Conservation (phyloP, 129 eudicot species). For the Flaveria sonorensis region DNA sequence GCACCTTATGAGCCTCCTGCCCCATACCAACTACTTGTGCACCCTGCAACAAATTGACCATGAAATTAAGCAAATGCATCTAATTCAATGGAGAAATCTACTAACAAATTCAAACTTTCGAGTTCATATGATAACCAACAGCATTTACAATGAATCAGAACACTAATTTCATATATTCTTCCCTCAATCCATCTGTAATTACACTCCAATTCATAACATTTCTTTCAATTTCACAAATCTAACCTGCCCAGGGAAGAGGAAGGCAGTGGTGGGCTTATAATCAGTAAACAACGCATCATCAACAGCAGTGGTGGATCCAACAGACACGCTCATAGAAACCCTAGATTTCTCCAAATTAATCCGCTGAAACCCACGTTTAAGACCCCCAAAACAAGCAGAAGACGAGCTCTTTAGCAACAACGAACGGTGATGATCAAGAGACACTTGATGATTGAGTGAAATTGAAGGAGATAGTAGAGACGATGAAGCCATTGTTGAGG, state of each 20-base stretch:
- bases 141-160: not conserved
- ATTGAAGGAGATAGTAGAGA: slow-evolving; percentile 59
- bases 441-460: slow-evolving; percentile 36
- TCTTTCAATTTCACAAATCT: slow-evolving; percentile 6
- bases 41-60: slow-evolving; percentile 55
- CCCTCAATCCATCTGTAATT: no score
- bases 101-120: not conserved
- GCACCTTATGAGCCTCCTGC: slow-evolving; percentile 80
- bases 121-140: not conserved
- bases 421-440: slow-evolving; percentile 30
- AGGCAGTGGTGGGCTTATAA: slow-evolving; percentile 76
- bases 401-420: slow-evolving; percentile 25
- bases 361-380: slow-evolving; percentile 48
- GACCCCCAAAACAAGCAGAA: slow-evolving; percentile 35
- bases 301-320: slow-evolving; percentile 60
- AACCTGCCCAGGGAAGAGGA: slow-evolving; percentile 97
- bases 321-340: slow-evolving; percentile 73
- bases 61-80: not conserved
- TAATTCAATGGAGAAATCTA: not conserved
- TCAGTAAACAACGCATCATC: slow-evolving; percentile 67
- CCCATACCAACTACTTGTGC: slow-evolving; percentile 99
- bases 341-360: slow-evolving; percentile 59
- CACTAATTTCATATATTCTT: not conserved
- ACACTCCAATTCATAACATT: not conserved
- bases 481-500: slow-evolving; percentile 55